These are phyloP conservation scores for Halophytophthora polymorphica DNA, from an alignment of 352 stramenopile species.

Conservation along the genomic window DNA sequence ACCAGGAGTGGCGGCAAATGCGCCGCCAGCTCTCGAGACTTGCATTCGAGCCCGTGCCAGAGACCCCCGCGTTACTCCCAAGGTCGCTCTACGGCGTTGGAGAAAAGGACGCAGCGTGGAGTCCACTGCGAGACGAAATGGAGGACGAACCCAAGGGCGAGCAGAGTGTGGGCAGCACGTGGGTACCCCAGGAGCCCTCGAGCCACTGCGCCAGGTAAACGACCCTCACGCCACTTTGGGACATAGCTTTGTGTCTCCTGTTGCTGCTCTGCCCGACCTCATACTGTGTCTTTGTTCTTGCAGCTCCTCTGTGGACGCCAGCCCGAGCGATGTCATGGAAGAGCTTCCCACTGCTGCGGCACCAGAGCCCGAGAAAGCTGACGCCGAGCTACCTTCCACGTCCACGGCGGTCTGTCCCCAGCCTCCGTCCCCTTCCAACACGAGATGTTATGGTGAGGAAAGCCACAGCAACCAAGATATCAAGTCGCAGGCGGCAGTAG, in stretches of 20 bases:
- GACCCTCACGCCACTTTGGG: not conserved
- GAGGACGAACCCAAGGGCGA: constrained; percentile 7
- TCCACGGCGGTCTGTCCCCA: constrained; percentile 20
- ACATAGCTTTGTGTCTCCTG: not conserved
- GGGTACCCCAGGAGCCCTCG: not conserved
- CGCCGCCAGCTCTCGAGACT: constrained; percentile 47
- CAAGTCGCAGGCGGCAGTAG: not conserved
- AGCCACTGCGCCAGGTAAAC: constrained; percentile 7
- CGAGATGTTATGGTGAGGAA: constrained; percentile 4
- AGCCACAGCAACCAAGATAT: not conserved
- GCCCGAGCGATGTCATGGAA: not conserved
- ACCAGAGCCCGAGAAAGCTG: constrained; percentile 1
- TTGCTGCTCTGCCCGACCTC: not conserved
- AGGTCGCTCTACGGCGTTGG: constrained; percentile 28
- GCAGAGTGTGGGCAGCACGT: not conserved
- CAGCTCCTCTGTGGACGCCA: not conserved
- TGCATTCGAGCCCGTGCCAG: constrained; percentile 60
- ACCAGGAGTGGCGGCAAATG: constrained; percentile 62
- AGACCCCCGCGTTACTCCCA: constrained; percentile 45
- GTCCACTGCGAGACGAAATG: not conserved
- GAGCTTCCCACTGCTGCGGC: not conserved
- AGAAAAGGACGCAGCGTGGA: constrained; percentile 9
- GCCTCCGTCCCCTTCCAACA: constrained; percentile 5
- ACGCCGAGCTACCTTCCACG: constrained; percentile 21
- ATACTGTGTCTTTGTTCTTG: not conserved